Percentiles rank a stretch among this genome's conserved stretches.
Conservation (phyloP, 23 red algal species). For the Gracilaria domingensis region DNA sequence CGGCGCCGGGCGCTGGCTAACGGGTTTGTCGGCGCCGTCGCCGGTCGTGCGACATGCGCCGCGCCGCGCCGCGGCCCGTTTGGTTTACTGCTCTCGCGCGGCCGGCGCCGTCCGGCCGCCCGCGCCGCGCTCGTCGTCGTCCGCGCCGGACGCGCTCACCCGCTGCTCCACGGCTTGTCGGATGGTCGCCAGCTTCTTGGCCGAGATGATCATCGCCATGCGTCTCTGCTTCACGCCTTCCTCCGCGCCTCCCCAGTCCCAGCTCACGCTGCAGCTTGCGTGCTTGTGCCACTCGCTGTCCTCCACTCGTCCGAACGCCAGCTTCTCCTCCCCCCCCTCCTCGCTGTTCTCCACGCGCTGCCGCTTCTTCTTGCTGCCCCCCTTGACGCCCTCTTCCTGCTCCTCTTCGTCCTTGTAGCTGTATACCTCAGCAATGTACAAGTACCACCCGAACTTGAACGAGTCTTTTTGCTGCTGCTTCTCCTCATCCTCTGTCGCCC, state of each 20-base stretch:
- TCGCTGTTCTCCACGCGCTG: conserved; percentile 11
- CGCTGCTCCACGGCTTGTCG: conserved; percentile 6
- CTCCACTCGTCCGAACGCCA: conserved; percentile 7
- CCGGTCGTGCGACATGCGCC: too few relatives aligned
- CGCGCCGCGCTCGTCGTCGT: not conserved
- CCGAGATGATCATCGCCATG: conserved; percentile 11
- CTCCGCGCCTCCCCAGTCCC: not conserved
- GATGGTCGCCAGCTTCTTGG: conserved; percentile 3
- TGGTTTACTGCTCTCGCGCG: not conserved
- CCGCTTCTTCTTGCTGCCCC: conserved; percentile 23
- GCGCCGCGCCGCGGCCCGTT: not conserved
- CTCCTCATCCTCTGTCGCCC: conserved; percentile 86
- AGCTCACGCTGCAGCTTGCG: conserved; percentile 27
- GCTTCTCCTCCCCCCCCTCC: not conserved
- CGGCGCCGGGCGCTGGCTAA: too few relatives aligned
- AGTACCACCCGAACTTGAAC: conserved; percentile 73
- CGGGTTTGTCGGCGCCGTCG: not conserved
- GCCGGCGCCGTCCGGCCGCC: not conserved
- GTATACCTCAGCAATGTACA: conserved; percentile 72
- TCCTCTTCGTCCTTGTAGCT: conserved; percentile 18
- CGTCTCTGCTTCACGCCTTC: conserved; percentile 5
- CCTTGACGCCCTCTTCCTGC: not conserved
- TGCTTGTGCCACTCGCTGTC: conserved; percentile 25
- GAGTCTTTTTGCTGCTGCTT: conserved; percentile 43
- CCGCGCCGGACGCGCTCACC: not conserved